Conservation (phyloP, 192 early-diverging fungal genomes). For the Coemansia sp. region DNA sequence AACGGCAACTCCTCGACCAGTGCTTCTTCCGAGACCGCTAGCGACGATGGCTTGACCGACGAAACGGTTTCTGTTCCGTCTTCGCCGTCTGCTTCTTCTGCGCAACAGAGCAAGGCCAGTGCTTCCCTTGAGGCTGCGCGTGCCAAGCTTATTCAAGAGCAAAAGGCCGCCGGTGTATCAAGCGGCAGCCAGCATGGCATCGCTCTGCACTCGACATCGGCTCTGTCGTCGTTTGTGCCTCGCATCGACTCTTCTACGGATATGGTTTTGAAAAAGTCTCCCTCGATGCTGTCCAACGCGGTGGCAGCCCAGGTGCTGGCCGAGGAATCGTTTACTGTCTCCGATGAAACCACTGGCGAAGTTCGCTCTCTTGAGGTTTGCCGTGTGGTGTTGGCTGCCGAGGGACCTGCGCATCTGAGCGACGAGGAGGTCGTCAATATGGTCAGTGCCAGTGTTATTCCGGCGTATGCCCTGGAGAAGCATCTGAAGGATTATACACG, state of each 20-base stretch:
- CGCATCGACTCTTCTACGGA: slow-evolving; percentile 46
- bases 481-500: slow-evolving; percentile 72
- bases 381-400: slow-evolving; percentile 30
- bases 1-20: neutral
- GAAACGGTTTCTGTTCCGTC: slow-evolving; percentile 1
- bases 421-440: slow-evolving; percentile 80
- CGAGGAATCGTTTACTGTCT: neutral
- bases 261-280: slow-evolving; percentile 46
- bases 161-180: slow-evolving; percentile 12
- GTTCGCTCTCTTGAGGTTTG: slow-evolving; percentile 50
- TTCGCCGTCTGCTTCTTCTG: neutral
- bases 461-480: slow-evolving; percentile 89
- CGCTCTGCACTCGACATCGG: slow-evolving; percentile 42
- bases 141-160: slow-evolving; percentile 25
- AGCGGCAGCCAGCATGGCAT: slow-evolving; percentile 27
- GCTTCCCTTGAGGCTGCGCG: slow-evolving; percentile 34
- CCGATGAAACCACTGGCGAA: neutral
- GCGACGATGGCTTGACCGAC: slow-evolving; percentile 25
- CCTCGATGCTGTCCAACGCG: slow-evolving; percentile 21
- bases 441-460: slow-evolving; percentile 70
- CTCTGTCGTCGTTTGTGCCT: slow-evolving; percentile 39
- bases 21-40: slow-evolving; percentile 3
- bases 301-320: slow-evolving; percentile 16
- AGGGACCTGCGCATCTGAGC: slow-evolving; percentile 50
- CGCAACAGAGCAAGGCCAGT: slow-evolving; percentile 5